A percentile compares a stretch with the other conserved stretches of the same genome.
Evolutionary conservation across 176 grass and related monocot species (phyloP).

Genomic region (Dendrocalamus sinicus): DNA sequence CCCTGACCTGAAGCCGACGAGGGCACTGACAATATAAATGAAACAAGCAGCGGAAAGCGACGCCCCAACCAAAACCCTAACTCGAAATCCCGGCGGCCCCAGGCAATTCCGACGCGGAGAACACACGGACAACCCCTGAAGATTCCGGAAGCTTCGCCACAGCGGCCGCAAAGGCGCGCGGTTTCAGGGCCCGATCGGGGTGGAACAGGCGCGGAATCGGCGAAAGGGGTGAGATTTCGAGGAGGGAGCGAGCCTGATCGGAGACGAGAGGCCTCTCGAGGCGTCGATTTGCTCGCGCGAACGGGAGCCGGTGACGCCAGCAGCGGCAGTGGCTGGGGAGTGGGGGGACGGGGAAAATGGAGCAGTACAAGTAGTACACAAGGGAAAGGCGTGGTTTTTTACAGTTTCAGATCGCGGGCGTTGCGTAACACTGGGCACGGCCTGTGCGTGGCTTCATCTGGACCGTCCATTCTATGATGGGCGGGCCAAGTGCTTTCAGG

Average conservation of each 20-base stretch:
- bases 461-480: conserved; percentile 10
- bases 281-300: conserved; percentile 32
- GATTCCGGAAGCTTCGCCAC: conserved; percentile 47
- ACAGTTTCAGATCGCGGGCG: conserved; percentile 26
- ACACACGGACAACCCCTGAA: conserved; percentile 36
- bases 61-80: conserved; percentile 60
- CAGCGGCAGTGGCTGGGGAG: conserved; percentile 1
- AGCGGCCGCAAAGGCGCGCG: conserved; percentile 5
- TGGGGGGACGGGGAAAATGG: conserved; percentile 4
- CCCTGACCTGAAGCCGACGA: conserved; percentile 3
- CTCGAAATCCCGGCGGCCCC: conserved; percentile 38
- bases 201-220: not conserved
- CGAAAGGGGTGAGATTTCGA: not conserved
- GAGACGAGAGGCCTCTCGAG: conserved; percentile 4
- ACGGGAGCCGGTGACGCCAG: not conserved
- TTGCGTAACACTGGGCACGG: not conserved
- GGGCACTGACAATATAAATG: conserved; percentile 27
- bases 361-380: not conserved
- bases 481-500: not conserved
- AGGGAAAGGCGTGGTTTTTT: not conserved
- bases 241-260: conserved; percentile 39
- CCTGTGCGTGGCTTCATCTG: not conserved
- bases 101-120: conserved; percentile 27
- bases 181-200: conserved; percentile 18
- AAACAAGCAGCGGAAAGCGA: conserved; percentile 53